phyloP scores from a whole-genome alignment of 352 stramenopile genomes.

The Thalassiosira sp. region DNA sequence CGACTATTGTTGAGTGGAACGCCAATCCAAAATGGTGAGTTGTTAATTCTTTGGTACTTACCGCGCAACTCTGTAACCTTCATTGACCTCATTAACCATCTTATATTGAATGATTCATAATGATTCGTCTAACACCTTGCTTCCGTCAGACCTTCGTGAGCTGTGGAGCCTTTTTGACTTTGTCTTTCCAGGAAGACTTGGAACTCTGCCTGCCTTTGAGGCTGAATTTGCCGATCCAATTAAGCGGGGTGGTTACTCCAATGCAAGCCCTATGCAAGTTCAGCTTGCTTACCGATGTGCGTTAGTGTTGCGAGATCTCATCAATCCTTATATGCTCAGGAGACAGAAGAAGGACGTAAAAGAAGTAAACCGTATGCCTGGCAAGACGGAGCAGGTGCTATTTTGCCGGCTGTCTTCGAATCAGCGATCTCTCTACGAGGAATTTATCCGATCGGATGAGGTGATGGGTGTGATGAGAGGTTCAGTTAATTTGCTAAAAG shows the following conservation, averaged over 20 bases:
- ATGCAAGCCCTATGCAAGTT: slow-evolving; percentile 89
- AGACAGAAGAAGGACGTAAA: slow-evolving; percentile 93
- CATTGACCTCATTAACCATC: too few relatives aligned
- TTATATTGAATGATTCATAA: too few relatives aligned
- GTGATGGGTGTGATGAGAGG: slow-evolving; percentile 88
- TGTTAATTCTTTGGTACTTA: background rate
- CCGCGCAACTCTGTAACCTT: too few relatives aligned
- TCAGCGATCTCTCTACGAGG: slow-evolving; percentile 90
- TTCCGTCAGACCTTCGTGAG: too few relatives aligned
- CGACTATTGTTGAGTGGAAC: slow-evolving; percentile 90
- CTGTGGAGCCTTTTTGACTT: slow-evolving; percentile 99
- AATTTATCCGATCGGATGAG: slow-evolving; percentile 90
- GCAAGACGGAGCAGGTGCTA: slow-evolving; percentile 98
- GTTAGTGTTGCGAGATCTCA: slow-evolving; percentile 93
- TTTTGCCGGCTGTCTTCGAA: slow-evolving; percentile 92
- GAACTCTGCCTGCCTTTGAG: slow-evolving; percentile 96
- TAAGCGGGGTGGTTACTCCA: slow-evolving; percentile 85
- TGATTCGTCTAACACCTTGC: too few relatives aligned
- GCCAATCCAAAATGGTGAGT: slow-evolving; percentile 88
- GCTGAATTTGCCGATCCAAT: slow-evolving; percentile 97
- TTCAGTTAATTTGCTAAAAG: slow-evolving; percentile 84
- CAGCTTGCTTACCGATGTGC: slow-evolving; percentile 96
- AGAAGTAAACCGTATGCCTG: slow-evolving; percentile 88
- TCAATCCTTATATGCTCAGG: slow-evolving; percentile 95
- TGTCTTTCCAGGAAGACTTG: slow-evolving; percentile 95